Evolutionary conservation across 1,284 basidiomycete genomes (phyloP), one percentile per base, ranked within the genome.

Genomic region (Fomitopsis betulina): DNA sequence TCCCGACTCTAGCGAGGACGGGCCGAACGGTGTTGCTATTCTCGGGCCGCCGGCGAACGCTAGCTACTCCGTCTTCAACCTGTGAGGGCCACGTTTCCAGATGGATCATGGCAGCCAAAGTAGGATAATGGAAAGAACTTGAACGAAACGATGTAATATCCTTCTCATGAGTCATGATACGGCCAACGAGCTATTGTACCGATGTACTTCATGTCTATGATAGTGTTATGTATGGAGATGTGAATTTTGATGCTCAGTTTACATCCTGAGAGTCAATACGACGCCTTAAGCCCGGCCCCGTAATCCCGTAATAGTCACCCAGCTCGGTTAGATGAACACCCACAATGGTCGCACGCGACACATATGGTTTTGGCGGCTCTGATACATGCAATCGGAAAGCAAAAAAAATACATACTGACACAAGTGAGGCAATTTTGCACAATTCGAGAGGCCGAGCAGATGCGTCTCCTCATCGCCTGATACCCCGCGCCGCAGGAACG

Each of bases 401-500:
- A 47, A 47, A 45, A 47, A 45, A n/a, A 19, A 33, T 30, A 37
- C 49, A 51, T 66, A 67, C 63, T 66, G 63, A 70, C 66, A 68
- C 60, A 66, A 51, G 56, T 64, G 65, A 63, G 57, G 58, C 62
- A 63, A 59, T 66, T 68, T 67, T 64, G 58, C 40, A 53, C 49
- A 21, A 51, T 1, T 27, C 15, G 40, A 57, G 58, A 45, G 57
- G 52, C 51, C 45, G 50, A 33, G 52, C 35, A 54, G 60, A 59
- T 57, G 17, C 27, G 13, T 21, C n/a, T 30, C 47, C 61, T 85
- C 74, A 92, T 75, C 89, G 83, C 72, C 89, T 82, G 71, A 92
- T 92, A 60, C 89, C 89, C 64, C 89, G 82, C 60, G 87, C 76
- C 10, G 79, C 77, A 60, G 87, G 86, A 38, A 90, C 86, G 61